Base-by-base conservation (phyloP, 345 rosid species). In the Isatis tinctoria region DNA sequence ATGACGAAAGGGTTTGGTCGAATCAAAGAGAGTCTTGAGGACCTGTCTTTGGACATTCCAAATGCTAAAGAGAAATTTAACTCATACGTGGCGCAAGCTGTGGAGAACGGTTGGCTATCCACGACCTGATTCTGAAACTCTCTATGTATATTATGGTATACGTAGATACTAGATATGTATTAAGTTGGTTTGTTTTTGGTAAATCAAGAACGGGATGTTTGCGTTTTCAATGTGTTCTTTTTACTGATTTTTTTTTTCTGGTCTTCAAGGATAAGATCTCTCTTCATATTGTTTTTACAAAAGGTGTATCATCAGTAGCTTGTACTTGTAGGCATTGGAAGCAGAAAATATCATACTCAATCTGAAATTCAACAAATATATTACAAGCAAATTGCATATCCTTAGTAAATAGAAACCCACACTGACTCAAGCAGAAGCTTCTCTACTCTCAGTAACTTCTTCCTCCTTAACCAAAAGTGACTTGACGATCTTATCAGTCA, bases 1-100 rank as follows among this genome's bases (percentile, higher is more conserved):
- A 88, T 95, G 97, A 90, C 93, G 0, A 92, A 87, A 78, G 99
- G 97, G 33, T 90, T 92, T 83, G 77, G 85, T 70, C 85, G 97
- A 22, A 81, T 95, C 60, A 88, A 85, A 74, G 98, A 92, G 30
- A 96, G 92, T 40, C 91, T 95, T 0, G 96, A 95, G 12, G 97
- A 95, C 81, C 80, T 95, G 75, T 96, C 96, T 16, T 93, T 95
- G 0, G 99, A 95, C 80, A 87, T 95, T 70, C 97, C 99, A 0
- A 87, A 92, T 51, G 97, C 97, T 0, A 82, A 78, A 75, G 92
- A 91, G 79, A 94, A 94, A 72, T 94, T 87, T 76, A 70, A 61
- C 60, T 78, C 73, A 82, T 94, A 91, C 37, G 78, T 67, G 18
- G 48, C 48, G 16, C 5, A 30, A 4, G 33, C 33, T 30, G 44